Base-by-base conservation (phyloP, 2,329 filamentous ascomycete species). In the Claviceps arundinis region DNA sequence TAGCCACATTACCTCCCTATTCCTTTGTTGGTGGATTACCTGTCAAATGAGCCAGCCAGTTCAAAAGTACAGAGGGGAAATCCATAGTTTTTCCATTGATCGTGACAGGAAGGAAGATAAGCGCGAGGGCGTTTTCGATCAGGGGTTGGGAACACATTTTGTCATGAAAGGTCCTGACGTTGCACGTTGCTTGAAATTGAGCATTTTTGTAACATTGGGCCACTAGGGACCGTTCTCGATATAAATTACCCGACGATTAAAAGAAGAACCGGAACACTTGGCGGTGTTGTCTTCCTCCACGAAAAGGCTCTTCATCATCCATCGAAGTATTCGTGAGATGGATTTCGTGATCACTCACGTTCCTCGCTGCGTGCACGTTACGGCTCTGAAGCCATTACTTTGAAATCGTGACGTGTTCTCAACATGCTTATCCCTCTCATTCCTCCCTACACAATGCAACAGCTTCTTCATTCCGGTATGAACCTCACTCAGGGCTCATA, bases 121-220 rank as follows among this genome's bases (percentile, higher is more conserved):
- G 26, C 8, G 26, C 26, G 26, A 30, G 26, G 8, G 8, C 3
- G 26, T 30, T 30, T 30, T 30, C 26, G 7, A 30, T 30, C 26
- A 30, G 26, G 7, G 26, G 26, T 30, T 30, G 26, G 26, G 26
- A 30, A 30, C 8, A 9, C 26, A 30, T 43, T 37, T 49, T 48
- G 8, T 43, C 38, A 47, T 41, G 44, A 45, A 40, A 53, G 40
- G 48, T 52, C 26, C 24, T 17, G 22, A 24, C 43, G 22, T 48
- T 37, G 34, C 45, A 48, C n/a, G 19, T 24, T 46, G 58, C 60
- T 63, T 58, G 61, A 56, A 61, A 64, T 56, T 59, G 57, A 64
- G 64, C 64, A 63, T 67, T 66, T 66, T 60, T 57, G 65, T 30
- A 63, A 60, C 65, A 60, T 61, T 65, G 61, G 58, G 59, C 61